These are phyloP conservation scores for Yamadazyma pseudoaaseri DNA, from an alignment of 1,139 yeast species.

Conservation along the genomic window DNA sequence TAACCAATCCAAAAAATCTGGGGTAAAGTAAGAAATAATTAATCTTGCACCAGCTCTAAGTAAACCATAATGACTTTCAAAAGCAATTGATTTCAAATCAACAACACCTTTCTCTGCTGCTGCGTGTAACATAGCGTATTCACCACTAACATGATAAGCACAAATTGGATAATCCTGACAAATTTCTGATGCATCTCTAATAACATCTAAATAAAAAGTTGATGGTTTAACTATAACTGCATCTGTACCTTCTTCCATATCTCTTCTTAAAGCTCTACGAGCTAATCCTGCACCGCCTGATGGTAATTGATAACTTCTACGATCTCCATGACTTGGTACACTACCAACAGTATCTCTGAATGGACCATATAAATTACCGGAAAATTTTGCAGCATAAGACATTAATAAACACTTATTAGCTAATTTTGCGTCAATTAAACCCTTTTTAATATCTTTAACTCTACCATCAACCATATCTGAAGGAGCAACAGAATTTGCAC, in stretches of 20 bases:
- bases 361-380: conserved; percentile 93
- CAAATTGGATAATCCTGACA: conserved; percentile 87
- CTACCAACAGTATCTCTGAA: conserved; percentile 98
- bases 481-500: conserved; percentile 95
- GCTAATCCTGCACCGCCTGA: conserved; percentile 93
- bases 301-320: conserved; percentile 92
- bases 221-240: conserved; percentile 97
- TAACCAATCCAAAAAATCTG: conserved; percentile 94
- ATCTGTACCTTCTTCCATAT: conserved; percentile 90
- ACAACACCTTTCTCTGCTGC: conserved; percentile 96
- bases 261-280: conserved; percentile 84
- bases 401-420: conserved; percentile 88
- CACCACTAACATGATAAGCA: conserved; percentile 97
- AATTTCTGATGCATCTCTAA: conserved; percentile 81
- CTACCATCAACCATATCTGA: conserved; percentile 98
- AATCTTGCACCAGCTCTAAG: conserved; percentile 95
- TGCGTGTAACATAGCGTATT: conserved; percentile 96
- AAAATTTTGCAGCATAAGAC: conserved; percentile 93
- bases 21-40: conserved; percentile 90
- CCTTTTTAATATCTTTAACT: conserved; percentile 81
- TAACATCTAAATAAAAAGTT: conserved; percentile 88
- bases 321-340: conserved; percentile 85
- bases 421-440: conserved; percentile 76
- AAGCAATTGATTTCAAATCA: conserved; percentile 85
- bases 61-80: conserved; percentile 88